A percentile compares a stretch with the other conserved stretches of the same genome.
phyloP scores from a whole-genome alignment of 2,329 filamentous ascomycete genomes.

The Cadophora luteo-olivacea region DNA sequence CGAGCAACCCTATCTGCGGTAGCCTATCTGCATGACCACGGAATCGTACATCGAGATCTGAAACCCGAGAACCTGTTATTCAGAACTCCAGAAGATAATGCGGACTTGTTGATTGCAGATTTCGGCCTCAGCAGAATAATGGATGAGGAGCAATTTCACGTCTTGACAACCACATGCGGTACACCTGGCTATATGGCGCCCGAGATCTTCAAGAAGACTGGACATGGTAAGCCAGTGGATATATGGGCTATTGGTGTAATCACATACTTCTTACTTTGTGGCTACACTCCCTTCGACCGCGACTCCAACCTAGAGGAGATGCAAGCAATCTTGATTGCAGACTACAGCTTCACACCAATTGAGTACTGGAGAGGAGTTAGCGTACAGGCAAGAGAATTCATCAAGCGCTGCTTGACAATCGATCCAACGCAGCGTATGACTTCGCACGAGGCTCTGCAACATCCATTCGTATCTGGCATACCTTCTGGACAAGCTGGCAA shows the following conservation, averaged over 20 bases:
- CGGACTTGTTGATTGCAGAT: conserved; percentile 94
- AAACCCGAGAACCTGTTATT: conserved; percentile 98
- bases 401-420: conserved; percentile 88
- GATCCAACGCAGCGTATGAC: conserved; percentile 89
- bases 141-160: conserved; percentile 98
- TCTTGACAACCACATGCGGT: conserved; percentile 95
- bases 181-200: conserved; percentile 99
- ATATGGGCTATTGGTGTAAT: conserved; percentile 99
- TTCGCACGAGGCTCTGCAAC: conserved; percentile 77
- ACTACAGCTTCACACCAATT: conserved; percentile 92
- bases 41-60: conserved; percentile 96
- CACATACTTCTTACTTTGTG: conserved; percentile 97
- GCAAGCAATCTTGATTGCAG: conserved; percentile 96
- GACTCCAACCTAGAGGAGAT: conserved; percentile 99
- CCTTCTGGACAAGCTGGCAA: conserved; percentile 50
- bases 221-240: conserved; percentile 97
- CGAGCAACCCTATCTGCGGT: conserved; percentile 96
- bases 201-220: conserved; percentile 98
- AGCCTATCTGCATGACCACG: conserved; percentile 97
- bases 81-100: conserved; percentile 96
- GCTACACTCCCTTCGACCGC: conserved; percentile 97
- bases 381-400: conserved; percentile 85
- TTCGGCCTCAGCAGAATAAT: conserved; percentile 96
- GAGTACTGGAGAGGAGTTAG: conserved; percentile 98
- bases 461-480: conserved; percentile 67